phyloP scores from a whole-genome alignment of 2,329 filamentous ascomycete species.

The Elsinoe necatrix region DNA sequence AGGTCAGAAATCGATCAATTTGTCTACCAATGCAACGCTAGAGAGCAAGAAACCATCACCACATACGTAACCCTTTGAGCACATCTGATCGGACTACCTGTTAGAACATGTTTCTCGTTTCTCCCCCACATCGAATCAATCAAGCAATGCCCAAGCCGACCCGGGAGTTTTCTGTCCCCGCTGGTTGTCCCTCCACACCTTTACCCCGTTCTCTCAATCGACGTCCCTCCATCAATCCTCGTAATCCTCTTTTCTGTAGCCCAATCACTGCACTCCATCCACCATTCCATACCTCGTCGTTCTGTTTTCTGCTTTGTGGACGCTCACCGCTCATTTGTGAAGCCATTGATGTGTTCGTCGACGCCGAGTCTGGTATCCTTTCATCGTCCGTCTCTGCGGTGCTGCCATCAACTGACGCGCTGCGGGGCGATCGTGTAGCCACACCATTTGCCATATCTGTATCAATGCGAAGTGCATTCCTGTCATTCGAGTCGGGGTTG shows the following conservation, averaged over 20 bases:
- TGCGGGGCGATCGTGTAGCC: slow-evolving; percentile 26
- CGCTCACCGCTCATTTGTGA: slow-evolving; percentile 28
- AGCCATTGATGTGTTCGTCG: slow-evolving; percentile 28
- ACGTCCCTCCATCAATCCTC: slow-evolving; percentile 90
- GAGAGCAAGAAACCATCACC: background rate
- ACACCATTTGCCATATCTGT: slow-evolving; percentile 38
- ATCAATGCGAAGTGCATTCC: slow-evolving; percentile 40
- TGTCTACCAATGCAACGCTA: slow-evolving; percentile 7
- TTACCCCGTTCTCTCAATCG: slow-evolving; percentile 66
- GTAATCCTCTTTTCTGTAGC: slow-evolving; percentile 82
- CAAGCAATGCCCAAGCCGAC: slow-evolving; percentile 21
- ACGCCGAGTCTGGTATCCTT: slow-evolving; percentile 28
- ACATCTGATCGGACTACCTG: background rate
- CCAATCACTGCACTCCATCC: slow-evolving; percentile 86
- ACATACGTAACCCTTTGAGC: background rate
- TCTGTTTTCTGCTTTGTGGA: slow-evolving; percentile 34
- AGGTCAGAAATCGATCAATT: slow-evolving; percentile 6
- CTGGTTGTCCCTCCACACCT: slow-evolving; percentile 24
- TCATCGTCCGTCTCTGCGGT: slow-evolving; percentile 29
- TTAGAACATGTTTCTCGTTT: background rate
- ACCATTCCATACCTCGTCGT: slow-evolving; percentile 66
- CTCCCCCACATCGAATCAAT: slow-evolving; percentile 4
- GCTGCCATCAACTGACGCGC: slow-evolving; percentile 25
- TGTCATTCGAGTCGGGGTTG: slow-evolving; percentile 32
- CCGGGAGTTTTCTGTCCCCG: slow-evolving; percentile 26